Base-by-base conservation (phyloP, 2,329 filamentous ascomycete species). In the Capronia americana region DNA sequence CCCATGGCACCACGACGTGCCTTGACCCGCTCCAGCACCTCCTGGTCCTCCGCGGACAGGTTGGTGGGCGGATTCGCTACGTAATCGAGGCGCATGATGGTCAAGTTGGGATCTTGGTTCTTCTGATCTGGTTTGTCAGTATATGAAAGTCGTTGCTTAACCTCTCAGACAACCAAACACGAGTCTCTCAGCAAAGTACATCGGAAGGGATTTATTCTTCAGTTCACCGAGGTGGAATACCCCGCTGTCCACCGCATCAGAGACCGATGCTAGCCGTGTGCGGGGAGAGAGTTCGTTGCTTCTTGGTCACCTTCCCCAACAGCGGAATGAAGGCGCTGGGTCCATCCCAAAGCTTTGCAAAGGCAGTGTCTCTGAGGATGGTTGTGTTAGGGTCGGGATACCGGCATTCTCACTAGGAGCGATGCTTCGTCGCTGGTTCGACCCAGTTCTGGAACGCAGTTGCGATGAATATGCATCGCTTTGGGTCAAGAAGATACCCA, bases 61-160 rank as follows among this genome's bases (percentile, higher is more conserved):
- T 78, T 72, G 30, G 77, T 79, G 10, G 84, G 83, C 1, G 84
- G 82, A 67, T 86, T 80, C 61, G 79, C 72, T 53, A 85, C 79
- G 75, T 87, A 87, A 46, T 81, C 79, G 59, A 87, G 80, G 73
- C 84, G 84, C 85, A 87, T 87, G 23, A 41, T 78, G 69, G 69
- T 57, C 30, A 28, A 62, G 28, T 23, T 23, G 38, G 20, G 46
- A 55, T 28, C 17, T 23, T 10, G 28, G 3, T 63, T 50, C 11
- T 26, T 55, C 46, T 23, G 14, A 51, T 53, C 58, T 26, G 17
- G 46, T 32, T 6, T 48, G 2, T 59, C 23, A 51, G 14, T 51
- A 51, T 51, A 28, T 30, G 23, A 55, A 4, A 14, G 11, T 20
- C 28, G 53, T 20, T 55, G 12, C 53, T 55, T 11, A n/a, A 20